Evolutionary conservation across 306 rosid genomes (phyloP).

Genomic region (Ceratonia siliqua): DNA sequence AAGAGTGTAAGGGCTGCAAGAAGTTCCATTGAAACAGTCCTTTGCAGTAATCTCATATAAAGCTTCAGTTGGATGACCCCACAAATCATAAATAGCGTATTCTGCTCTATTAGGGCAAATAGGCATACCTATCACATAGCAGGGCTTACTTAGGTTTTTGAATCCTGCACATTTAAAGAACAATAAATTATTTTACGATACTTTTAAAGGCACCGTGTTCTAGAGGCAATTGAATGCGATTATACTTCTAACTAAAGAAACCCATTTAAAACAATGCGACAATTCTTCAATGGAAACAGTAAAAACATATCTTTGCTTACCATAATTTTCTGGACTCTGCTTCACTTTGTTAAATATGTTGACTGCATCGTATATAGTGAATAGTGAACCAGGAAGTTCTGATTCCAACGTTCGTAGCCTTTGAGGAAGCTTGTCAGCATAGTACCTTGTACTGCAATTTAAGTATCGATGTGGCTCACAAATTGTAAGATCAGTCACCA

Average conservation of each 20-base stretch:
- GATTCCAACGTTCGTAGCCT: background rate
- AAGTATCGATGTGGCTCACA: background rate
- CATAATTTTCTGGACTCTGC: background rate
- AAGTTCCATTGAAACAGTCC: background rate
- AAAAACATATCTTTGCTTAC: background rate
- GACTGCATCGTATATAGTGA: background rate
- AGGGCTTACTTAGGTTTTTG: background rate
- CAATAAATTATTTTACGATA: background rate
- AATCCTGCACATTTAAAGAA: background rate
- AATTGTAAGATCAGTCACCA: background rate
- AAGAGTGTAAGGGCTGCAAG: background rate
- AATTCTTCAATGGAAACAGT: too few species aligned
- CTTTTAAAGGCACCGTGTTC: too few species aligned
- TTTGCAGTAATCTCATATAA: background rate
- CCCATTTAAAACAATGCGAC: too few species aligned
- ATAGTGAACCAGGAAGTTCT: background rate
- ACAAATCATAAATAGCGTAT: background rate
- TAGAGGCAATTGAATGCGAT: background rate
- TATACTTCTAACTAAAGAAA: background rate
- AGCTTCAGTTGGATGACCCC: background rate
- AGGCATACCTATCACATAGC: background rate
- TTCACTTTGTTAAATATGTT: background rate
- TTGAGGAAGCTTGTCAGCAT: background rate
- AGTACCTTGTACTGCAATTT: background rate
- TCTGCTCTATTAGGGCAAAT: background rate